phyloP scores from a whole-genome alignment of 163 green algal species.

The Scenedesmus sp. region DNA sequence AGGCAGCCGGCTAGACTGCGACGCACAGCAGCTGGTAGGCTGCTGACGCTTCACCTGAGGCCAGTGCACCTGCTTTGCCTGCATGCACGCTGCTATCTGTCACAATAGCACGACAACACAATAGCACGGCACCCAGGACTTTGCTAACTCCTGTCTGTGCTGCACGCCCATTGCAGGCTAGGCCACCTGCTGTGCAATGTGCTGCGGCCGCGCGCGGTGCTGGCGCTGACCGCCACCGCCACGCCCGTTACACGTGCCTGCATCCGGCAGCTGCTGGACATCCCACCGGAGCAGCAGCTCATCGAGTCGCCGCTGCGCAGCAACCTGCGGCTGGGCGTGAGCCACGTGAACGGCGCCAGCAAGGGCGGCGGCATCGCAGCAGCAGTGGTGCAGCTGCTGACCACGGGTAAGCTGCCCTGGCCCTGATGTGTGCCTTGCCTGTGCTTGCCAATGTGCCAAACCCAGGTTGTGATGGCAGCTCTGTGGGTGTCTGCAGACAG shows the following conservation, averaged over 20 bases:
- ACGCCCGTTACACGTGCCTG: slow-evolving; percentile 72
- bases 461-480: no score
- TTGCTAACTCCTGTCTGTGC: no score
- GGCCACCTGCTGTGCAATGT: slow-evolving; percentile 73
- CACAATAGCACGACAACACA: no score
- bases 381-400: slow-evolving; percentile 31
- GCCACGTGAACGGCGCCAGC: slow-evolving; percentile 16
- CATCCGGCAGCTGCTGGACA: slow-evolving; percentile 73
- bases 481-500: no score
- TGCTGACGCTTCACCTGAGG: neutral
- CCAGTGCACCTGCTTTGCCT: neutral
- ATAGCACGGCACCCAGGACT: no score
- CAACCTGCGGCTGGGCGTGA: slow-evolving; percentile 84
- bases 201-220: slow-evolving; percentile 69
- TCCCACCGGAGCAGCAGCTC: slow-evolving; percentile 64
- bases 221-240: slow-evolving; percentile 92
- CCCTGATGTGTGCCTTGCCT: neutral
- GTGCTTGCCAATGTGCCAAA: neutral
- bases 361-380: slow-evolving; percentile 14
- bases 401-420: slow-evolving; percentile 10
- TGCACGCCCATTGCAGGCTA: slow-evolving; percentile 12
- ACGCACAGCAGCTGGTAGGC: neutral
- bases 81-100: neutral
- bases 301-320: slow-evolving; percentile 67
- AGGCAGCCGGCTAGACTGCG: neutral